These are phyloP conservation scores for Hapsidospora chrysogenum DNA, from an alignment of 495 filamentous ascomycete genomes.

Conservation along the genomic window DNA sequence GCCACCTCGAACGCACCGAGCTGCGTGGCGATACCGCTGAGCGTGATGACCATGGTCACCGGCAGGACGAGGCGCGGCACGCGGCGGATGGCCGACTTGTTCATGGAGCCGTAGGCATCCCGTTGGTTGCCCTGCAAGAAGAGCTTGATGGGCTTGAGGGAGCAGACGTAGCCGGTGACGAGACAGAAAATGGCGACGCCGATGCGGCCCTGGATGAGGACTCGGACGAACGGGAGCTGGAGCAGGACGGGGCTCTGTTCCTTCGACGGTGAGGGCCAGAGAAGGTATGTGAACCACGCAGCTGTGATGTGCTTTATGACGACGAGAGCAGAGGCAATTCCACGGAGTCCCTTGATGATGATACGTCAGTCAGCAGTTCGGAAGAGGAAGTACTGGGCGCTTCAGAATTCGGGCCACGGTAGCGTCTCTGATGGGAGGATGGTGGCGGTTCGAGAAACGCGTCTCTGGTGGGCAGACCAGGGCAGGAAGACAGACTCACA, in stretches of 20 bases:
- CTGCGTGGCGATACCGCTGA: constrained; percentile 40
- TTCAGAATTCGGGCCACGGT: too few species aligned
- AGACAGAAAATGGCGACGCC: constrained; percentile 52
- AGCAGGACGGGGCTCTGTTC: constrained; percentile 31
- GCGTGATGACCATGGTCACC: constrained; percentile 35
- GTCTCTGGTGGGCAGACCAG: constrained; percentile 1
- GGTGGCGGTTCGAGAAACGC: too few species aligned
- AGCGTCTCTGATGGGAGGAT: too few species aligned
- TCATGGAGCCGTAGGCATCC: constrained; percentile 34
- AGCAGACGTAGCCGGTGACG: constrained; percentile 52
- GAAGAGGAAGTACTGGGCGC: too few species aligned
- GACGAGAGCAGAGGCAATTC: constrained; percentile 46
- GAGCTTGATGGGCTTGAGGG: constrained; percentile 46
- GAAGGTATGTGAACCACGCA: constrained; percentile 40
- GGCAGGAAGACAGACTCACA: constrained; percentile 22
- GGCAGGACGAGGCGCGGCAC: constrained; percentile 46
- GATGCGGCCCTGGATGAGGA: constrained; percentile 45
- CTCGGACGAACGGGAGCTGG: constrained; percentile 42
- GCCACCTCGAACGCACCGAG: constrained; percentile 41
- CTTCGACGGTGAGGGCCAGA: constrained; percentile 32
- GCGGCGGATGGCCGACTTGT: constrained; percentile 46
- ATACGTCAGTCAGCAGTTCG: neutral
- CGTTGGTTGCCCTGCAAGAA: constrained; percentile 35
- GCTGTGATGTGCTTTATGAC: constrained; percentile 46
- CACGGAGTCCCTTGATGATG: constrained; percentile 37